Evolutionary conservation across 352 stramenopile species (phyloP).

Genomic region (Globisporangium middletonii): DNA sequence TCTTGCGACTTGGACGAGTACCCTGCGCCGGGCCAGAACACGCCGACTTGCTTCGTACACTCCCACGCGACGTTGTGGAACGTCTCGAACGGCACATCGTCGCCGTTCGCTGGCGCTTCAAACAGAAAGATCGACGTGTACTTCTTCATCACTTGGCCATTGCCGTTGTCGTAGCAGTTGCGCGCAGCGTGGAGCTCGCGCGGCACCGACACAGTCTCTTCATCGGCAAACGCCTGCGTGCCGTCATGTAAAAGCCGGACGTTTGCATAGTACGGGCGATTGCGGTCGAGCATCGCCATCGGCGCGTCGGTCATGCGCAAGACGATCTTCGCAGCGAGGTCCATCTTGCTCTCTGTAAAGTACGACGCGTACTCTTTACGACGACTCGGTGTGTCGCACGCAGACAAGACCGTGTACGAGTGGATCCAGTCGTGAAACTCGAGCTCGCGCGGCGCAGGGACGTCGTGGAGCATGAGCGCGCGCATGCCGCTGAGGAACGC

Average conservation of each 20-base stretch:
- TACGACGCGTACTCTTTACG: constrained; percentile 40
- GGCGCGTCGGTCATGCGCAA: constrained; percentile 41
- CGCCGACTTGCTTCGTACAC: constrained; percentile 40
- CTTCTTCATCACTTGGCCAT: constrained; percentile 60
- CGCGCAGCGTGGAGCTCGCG: constrained; percentile 21
- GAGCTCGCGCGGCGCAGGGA: constrained; percentile 39
- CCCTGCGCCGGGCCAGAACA: constrained; percentile 43
- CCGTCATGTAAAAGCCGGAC: constrained; percentile 52
- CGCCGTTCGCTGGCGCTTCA: constrained; percentile 14
- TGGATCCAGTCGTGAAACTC: constrained; percentile 76
- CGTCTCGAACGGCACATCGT: constrained; percentile 27
- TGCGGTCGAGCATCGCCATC: constrained; percentile 17
- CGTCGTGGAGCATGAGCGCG: constrained; percentile 24
- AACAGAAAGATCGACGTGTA: constrained; percentile 64
- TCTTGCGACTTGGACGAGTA: constrained; percentile 36
- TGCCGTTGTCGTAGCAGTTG: constrained; percentile 18
- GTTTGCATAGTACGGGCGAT: constrained; percentile 28
- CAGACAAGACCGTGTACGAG: constrained; percentile 54
- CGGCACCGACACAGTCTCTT: constrained; percentile 26
- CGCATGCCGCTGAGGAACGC: constrained; percentile 49
- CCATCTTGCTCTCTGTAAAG: constrained; percentile 56
- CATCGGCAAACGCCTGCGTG: constrained; percentile 27
- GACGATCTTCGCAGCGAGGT: constrained; percentile 46
- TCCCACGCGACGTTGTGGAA: constrained; percentile 37
- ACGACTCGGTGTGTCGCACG: constrained; percentile 16